Conservation (phyloP, 345 rosid genomes). For the Mangifera indica region DNA sequence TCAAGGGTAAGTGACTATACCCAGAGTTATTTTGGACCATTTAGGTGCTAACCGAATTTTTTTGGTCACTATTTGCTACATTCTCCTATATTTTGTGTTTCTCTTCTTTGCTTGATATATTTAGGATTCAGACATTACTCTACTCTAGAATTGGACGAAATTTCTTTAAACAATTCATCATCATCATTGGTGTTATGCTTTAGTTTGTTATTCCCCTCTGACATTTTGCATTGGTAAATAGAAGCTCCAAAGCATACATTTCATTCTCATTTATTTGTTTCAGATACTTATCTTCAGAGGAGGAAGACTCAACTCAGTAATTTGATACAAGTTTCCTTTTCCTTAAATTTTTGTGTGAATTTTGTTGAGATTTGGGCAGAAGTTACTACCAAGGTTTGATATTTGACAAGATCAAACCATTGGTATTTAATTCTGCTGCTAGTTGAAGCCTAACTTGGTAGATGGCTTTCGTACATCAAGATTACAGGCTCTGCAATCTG, state of each 20-base stretch:
- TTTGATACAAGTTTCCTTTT: constrained; percentile 1
- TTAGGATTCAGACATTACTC: not conserved
- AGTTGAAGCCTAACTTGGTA: not conserved
- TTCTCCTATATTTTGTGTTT: too few species aligned
- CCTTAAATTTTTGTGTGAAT: not conserved
- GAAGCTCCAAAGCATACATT: not conserved
- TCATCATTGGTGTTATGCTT: not conserved
- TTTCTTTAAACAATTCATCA: not conserved
- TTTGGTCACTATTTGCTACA: too few species aligned
- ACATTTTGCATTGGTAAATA: not conserved
- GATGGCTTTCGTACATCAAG: not conserved
- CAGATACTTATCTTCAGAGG: constrained; percentile 44
- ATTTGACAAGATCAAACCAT: not conserved
- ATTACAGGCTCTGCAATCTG: not conserved
- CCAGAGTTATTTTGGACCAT: too few species aligned
- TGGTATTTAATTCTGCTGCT: not conserved
- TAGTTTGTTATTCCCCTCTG: not conserved
- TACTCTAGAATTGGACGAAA: not conserved
- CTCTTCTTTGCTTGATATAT: not conserved
- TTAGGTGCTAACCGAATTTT: too few species aligned
- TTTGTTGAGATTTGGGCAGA: constrained; percentile 11
- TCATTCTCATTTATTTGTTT: not conserved
- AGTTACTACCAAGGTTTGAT: not conserved
- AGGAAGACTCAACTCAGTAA: constrained; percentile 36
- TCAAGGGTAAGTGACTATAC: constrained; percentile 54